Percentiles rank a stretch among this genome's conserved stretches.
These are phyloP conservation scores for Ophiorrhiza pumila DNA, from an alignment of 257 asterid genomes.

Conservation along the genomic window DNA sequence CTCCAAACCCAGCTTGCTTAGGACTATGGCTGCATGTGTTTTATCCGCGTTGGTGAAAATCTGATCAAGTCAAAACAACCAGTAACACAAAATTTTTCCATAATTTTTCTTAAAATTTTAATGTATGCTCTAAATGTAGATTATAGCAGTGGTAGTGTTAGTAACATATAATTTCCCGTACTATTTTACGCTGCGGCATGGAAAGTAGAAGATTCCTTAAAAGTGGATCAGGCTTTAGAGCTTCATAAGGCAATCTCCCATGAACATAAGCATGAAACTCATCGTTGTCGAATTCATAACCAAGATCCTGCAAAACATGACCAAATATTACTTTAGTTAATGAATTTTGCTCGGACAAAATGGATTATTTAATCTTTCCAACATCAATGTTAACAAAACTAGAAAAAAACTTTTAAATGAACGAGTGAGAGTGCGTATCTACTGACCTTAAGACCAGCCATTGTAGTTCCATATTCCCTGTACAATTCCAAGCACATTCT, in stretches of 20 bases:
- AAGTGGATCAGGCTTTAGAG: slow-evolving; percentile 65
- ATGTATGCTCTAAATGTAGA: no score
- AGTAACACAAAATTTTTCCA: background rate
- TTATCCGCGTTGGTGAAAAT: slow-evolving; percentile 81
- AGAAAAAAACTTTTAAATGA: no score
- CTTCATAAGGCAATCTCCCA: slow-evolving; percentile 77
- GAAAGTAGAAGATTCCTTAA: slow-evolving; percentile 71
- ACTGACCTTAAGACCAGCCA: slow-evolving; percentile 98
- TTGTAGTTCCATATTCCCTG: slow-evolving; percentile 81
- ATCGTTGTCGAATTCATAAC: slow-evolving; percentile 72
- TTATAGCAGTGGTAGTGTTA: background rate
- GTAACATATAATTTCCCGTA: slow-evolving; percentile 20
- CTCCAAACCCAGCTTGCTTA: slow-evolving; percentile 62
- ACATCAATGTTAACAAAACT: no score
- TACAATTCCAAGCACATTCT: slow-evolving; percentile 76
- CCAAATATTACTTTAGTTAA: background rate
- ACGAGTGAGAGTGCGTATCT: no score
- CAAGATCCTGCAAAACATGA: slow-evolving; percentile 45
- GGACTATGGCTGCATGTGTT: slow-evolving; percentile 64
- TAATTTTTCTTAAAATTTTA: background rate
- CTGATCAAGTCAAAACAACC: slow-evolving; percentile 29
- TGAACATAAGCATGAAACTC: slow-evolving; percentile 81
- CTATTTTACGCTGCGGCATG: slow-evolving; percentile 78
- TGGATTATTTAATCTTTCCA: background rate
- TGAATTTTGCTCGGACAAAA: background rate